Percentiles rank a stretch among this genome's conserved stretches.
phyloP scores from a whole-genome alignment of 176 grass and related monocot genomes.

The Areca catechu region DNA sequence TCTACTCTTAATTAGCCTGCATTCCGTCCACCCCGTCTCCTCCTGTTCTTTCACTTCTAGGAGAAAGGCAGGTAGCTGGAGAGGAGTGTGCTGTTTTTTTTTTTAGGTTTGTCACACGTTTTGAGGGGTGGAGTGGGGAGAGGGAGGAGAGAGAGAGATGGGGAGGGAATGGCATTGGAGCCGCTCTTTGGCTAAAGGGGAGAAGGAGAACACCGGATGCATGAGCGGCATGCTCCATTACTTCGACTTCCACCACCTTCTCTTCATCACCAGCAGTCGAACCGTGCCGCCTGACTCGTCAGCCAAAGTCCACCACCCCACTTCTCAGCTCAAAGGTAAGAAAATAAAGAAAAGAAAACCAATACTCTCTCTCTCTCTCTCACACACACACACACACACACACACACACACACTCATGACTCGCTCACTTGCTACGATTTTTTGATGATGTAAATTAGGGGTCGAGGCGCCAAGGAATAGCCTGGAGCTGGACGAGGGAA shows the following conservation, averaged over 20 bases:
- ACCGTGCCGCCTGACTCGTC: background rate
- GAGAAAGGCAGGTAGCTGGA: no score
- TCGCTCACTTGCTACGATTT: background rate
- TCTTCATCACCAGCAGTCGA: slow-evolving; percentile 20
- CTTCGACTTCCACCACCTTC: slow-evolving; percentile 48
- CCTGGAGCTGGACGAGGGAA: slow-evolving; percentile 43
- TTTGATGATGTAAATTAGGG: slow-evolving; percentile 12
- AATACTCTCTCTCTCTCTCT: no score
- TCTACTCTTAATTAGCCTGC: slow-evolving; percentile 22
- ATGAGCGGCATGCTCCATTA: slow-evolving; percentile 84
- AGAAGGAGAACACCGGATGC: slow-evolving; percentile 41
- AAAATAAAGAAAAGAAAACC: background rate
- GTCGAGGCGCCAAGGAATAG: slow-evolving; percentile 85
- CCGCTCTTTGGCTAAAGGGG: slow-evolving; percentile 14
- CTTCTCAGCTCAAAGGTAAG: background rate
- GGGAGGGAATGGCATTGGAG: slow-evolving; percentile 43
- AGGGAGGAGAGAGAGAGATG: slow-evolving; percentile 12
- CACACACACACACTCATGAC: no score
- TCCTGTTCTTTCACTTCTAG: background rate
- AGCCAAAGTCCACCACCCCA: background rate
- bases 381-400: no score
- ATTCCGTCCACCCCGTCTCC: slow-evolving; percentile 6
- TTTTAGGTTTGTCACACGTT: no score
- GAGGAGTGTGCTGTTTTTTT: no score
- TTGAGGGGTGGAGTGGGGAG: background rate